Evolutionary conservation across 2,329 filamentous ascomycete genomes (phyloP).

Genomic region (Calonectria naviculata): DNA sequence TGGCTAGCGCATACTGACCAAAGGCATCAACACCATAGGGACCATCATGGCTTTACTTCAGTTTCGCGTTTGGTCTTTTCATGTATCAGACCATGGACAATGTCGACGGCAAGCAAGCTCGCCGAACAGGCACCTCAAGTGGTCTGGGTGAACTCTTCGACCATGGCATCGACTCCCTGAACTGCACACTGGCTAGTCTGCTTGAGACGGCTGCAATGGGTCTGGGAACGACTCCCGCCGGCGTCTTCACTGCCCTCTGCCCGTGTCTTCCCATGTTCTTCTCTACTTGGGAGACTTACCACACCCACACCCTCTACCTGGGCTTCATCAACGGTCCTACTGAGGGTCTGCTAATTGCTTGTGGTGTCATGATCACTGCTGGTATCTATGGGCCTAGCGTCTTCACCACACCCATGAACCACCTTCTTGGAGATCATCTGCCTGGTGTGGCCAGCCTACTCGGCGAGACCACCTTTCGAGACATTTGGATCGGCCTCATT

Average conservation of each 20-base stretch:
- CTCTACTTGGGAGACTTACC: constrained; percentile 99
- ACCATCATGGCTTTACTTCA: constrained; percentile 93
- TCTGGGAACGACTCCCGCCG: constrained; percentile 83
- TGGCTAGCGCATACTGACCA: constrained; percentile 21
- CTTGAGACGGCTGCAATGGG: constrained; percentile 95
- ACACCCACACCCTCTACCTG: constrained; percentile 96
- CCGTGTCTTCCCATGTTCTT: constrained; percentile 99
- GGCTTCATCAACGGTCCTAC: constrained; percentile 98
- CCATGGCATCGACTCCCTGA: constrained; percentile 97
- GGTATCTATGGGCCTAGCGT: constrained; percentile 90
- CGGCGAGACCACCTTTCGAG: constrained; percentile 80
- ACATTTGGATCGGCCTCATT: constrained; percentile 86
- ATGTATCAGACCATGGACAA: constrained; percentile 99
- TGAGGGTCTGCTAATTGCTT: constrained; percentile 92
- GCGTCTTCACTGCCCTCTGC: constrained; percentile 90
- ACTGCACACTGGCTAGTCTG: constrained; percentile 93
- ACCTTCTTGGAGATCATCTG: constrained; percentile 69
- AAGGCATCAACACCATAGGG: constrained; percentile 60
- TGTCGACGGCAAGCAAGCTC: constrained; percentile 96
- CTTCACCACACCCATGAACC: constrained; percentile 81
- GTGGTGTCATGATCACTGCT: constrained; percentile 84
- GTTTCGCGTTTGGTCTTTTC: constrained; percentile 95
- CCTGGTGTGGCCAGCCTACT: constrained; percentile 68
- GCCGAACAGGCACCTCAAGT: constrained; percentile 93
- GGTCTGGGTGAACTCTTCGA: constrained; percentile 97